These are phyloP conservation scores for Thermochaetoides dissita DNA, from an alignment of 2,329 filamentous ascomycete genomes.

Conservation along the genomic window DNA sequence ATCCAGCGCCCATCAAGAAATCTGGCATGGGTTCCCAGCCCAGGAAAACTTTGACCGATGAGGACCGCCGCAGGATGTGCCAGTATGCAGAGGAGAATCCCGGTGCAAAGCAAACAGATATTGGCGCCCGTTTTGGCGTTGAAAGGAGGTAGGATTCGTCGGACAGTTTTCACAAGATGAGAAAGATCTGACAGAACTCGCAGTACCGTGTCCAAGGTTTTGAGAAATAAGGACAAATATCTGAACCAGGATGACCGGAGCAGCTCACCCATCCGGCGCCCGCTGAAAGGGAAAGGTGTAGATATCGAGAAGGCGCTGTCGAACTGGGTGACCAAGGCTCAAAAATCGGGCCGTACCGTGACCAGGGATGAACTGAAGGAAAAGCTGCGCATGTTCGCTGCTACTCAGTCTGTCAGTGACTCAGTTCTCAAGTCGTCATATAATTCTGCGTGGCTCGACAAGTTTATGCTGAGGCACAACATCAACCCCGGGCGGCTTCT, in stretches of 20 bases:
- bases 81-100: conserved; percentile 85
- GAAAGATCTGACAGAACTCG: no score
- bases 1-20: conserved; percentile 35
- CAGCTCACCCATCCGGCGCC: conserved; percentile 65
- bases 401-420: conserved; percentile 55
- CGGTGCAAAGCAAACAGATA: conserved; percentile 85
- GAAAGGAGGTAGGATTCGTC: conserved; percentile 67
- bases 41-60: conserved; percentile 77
- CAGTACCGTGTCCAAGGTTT: conserved; percentile 96
- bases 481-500: conserved; percentile 35
- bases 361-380: conserved; percentile 73
- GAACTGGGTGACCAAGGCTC: conserved; percentile 74
- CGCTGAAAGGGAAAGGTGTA: conserved; percentile 63
- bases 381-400: conserved; percentile 70
- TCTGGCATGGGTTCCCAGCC: conserved; percentile 47
- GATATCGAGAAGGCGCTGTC: conserved; percentile 85
- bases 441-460: conserved; percentile 73
- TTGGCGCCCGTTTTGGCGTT: conserved; percentile 88
- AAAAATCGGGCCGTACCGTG: conserved; percentile 59
- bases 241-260: conserved; percentile 67
- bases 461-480: conserved; percentile 83
- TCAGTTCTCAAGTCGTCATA: conserved; percentile 51
- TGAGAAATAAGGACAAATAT: conserved; percentile 90
- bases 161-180: no score
- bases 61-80: conserved; percentile 86